Evolutionary conservation across 345 rosid genomes (phyloP).

Genomic region (Limnanthes douglasii): DNA sequence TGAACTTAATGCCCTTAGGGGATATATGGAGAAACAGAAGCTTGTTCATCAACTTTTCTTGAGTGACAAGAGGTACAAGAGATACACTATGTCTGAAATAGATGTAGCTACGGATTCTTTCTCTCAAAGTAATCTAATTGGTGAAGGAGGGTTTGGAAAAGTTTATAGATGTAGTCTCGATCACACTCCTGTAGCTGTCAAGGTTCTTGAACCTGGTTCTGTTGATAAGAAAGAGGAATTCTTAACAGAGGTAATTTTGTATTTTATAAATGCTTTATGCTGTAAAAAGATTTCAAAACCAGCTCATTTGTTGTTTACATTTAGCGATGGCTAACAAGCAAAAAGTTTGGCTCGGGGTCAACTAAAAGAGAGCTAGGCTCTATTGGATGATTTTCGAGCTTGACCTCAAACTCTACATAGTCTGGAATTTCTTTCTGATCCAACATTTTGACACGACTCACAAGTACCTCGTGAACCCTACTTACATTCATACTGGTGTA

Average conservation of each 20-base stretch:
- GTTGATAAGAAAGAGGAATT: slow-evolving; percentile 58
- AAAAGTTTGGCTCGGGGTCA: too few species aligned
- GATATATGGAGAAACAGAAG: slow-evolving; percentile 53
- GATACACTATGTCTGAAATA: slow-evolving; percentile 46
- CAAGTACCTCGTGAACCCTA: too few species aligned
- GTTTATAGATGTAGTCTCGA: slow-evolving; percentile 71
- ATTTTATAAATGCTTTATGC: background rate
- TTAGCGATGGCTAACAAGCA: too few species aligned
- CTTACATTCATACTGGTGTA: too few species aligned
- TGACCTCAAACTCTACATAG: too few species aligned
- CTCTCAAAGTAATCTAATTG: slow-evolving; percentile 48
- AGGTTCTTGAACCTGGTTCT: slow-evolving; percentile 42
- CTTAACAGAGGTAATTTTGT: slow-evolving; percentile 53
- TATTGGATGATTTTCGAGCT: too few species aligned
- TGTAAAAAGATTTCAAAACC: too few species aligned
- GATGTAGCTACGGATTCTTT: slow-evolving; percentile 50
- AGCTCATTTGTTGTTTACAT: too few species aligned
- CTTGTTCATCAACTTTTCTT: slow-evolving; percentile 38
- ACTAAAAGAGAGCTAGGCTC: too few species aligned
- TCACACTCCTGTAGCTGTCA: slow-evolving; percentile 77
- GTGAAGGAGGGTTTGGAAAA: slow-evolving; percentile 78
- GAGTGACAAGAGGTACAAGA: slow-evolving; percentile 49
- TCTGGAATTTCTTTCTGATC: too few species aligned
- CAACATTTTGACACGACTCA: too few species aligned
- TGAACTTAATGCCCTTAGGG: slow-evolving; percentile 41